Percentiles rank a stretch among this genome's conserved stretches.
Conservation (phyloP, 2,329 filamentous ascomycete genomes). For the Uncinocarpus reesii region DNA sequence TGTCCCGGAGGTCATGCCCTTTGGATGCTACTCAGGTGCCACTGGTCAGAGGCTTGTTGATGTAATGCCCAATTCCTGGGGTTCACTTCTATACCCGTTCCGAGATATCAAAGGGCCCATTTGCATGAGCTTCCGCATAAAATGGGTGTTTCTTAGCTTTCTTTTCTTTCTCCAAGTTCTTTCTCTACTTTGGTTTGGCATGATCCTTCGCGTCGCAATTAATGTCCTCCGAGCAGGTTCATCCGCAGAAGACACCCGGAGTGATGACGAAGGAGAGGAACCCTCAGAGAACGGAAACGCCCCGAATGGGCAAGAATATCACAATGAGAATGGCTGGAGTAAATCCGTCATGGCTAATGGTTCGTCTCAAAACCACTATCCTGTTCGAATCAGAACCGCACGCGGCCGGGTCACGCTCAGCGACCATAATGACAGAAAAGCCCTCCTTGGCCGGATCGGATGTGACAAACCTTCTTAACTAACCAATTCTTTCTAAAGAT, state of each 20-base stretch:
- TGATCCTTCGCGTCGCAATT: slow-evolving; percentile 75
- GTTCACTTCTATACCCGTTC: slow-evolving; percentile 65
- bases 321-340: slow-evolving; percentile 25
- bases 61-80: slow-evolving; percentile 36
- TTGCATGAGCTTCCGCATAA: slow-evolving; percentile 67
- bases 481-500: neutral
- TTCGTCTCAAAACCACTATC: slow-evolving; percentile 20
- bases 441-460: slow-evolving; percentile 26
- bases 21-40: slow-evolving; percentile 59
- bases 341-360: slow-evolving; percentile 24
- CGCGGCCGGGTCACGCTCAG: slow-evolving; percentile 31
- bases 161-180: slow-evolving; percentile 70
- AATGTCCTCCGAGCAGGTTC: slow-evolving; percentile 62
- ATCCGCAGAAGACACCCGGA: slow-evolving; percentile 73
- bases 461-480: slow-evolving; percentile 24
- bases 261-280: slow-evolving; percentile 70
- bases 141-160: slow-evolving; percentile 64
- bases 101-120: slow-evolving; percentile 59
- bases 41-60: slow-evolving; percentile 21
- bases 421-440: slow-evolving; percentile 33
- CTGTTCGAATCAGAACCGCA: slow-evolving; percentile 24
- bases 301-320: slow-evolving; percentile 21
- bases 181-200: slow-evolving; percentile 75
- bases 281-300: slow-evolving; percentile 18
- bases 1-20: slow-evolving; percentile 50